Percentiles rank a stretch among this genome's conserved stretches.
These are phyloP conservation scores for Penicilliopsis zonata DNA, from an alignment of 495 filamentous ascomycete species.

Conservation along the genomic window DNA sequence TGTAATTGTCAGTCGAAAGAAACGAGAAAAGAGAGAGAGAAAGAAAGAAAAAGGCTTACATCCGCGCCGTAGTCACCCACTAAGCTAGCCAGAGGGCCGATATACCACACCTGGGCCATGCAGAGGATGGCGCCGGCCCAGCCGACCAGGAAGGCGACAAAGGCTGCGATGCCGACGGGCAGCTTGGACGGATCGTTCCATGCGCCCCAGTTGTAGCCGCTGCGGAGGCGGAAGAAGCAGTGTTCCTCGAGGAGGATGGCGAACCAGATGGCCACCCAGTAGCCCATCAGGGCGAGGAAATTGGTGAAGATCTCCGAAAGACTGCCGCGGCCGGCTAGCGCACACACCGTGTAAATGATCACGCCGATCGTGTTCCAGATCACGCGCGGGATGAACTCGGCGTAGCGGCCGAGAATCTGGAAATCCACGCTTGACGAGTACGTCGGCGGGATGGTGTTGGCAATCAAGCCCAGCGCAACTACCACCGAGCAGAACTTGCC, in stretches of 20 bases:
- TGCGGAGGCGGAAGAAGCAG: slow-evolving; percentile 31
- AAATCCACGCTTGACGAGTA: slow-evolving; percentile 51
- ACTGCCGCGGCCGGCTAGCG: slow-evolving; percentile 37
- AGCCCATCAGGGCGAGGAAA: slow-evolving; percentile 48
- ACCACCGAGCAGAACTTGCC: slow-evolving; percentile 54
- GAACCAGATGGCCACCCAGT: slow-evolving; percentile 45
- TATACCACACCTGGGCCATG: slow-evolving; percentile 50
- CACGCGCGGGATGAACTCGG: slow-evolving; percentile 33
- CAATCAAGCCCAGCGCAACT: slow-evolving; percentile 49
- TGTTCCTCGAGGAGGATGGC: slow-evolving; percentile 41
- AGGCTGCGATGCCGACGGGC: slow-evolving; percentile 46
- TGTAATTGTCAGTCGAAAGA: slow-evolving; percentile 3
- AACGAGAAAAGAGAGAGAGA: neutral
- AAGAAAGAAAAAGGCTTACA: neutral
- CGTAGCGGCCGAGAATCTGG: slow-evolving; percentile 38
- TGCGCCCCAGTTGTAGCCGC: slow-evolving; percentile 42
- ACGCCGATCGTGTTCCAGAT: slow-evolving; percentile 38
- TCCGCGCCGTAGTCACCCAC: slow-evolving; percentile 23
- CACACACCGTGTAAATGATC: slow-evolving; percentile 42
- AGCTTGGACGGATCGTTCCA: slow-evolving; percentile 41
- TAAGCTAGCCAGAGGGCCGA: slow-evolving; percentile 41
- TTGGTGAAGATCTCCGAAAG: slow-evolving; percentile 45
- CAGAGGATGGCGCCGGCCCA: slow-evolving; percentile 51
- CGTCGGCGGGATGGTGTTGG: slow-evolving; percentile 52
- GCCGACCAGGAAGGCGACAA: slow-evolving; percentile 45